These are phyloP conservation scores for Triticum urartu DNA, from an alignment of 176 grass and related monocot species.

Conservation along the genomic window DNA sequence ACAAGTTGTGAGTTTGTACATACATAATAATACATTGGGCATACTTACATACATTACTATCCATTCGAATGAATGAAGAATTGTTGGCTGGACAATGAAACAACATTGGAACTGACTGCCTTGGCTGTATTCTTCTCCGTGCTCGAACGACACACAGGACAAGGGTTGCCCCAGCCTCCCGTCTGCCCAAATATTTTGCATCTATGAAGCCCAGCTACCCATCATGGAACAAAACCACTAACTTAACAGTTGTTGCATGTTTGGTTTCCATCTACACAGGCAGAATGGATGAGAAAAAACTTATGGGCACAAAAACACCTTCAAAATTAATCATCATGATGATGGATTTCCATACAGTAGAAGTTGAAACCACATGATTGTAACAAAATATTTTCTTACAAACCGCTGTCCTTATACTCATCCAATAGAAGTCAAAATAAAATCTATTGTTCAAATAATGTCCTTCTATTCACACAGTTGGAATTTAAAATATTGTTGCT, in stretches of 20 bases:
- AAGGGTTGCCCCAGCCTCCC: constrained; percentile 32
- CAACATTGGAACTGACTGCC: not conserved
- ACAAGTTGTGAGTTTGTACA: no score
- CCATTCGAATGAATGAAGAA: not conserved
- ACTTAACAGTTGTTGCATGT: not conserved
- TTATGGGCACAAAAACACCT: constrained; percentile 43
- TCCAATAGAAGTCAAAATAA: no score
- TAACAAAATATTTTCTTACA: no score
- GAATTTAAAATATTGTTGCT: no score
- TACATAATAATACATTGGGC: no score
- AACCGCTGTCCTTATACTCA: no score
- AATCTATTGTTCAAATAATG: no score
- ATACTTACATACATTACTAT: constrained; percentile 1
- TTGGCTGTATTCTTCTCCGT: constrained; percentile 5
- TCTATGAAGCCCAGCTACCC: constrained; percentile 38
- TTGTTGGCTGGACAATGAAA: no score
- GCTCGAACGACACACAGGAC: constrained; percentile 37
- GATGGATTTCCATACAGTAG: no score
- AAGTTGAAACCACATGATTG: no score
- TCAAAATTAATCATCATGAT: constrained; percentile 32
- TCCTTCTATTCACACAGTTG: no score
- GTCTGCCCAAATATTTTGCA: constrained; percentile 41
- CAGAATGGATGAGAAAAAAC: not conserved
- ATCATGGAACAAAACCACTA: constrained; percentile 39
- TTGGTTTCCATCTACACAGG: constrained; percentile 30